A percentile compares a stretch with the other conserved stretches of the same genome.
phyloP scores from a whole-genome alignment of 805 yeast species.

The Brettanomyces custersianus region DNA sequence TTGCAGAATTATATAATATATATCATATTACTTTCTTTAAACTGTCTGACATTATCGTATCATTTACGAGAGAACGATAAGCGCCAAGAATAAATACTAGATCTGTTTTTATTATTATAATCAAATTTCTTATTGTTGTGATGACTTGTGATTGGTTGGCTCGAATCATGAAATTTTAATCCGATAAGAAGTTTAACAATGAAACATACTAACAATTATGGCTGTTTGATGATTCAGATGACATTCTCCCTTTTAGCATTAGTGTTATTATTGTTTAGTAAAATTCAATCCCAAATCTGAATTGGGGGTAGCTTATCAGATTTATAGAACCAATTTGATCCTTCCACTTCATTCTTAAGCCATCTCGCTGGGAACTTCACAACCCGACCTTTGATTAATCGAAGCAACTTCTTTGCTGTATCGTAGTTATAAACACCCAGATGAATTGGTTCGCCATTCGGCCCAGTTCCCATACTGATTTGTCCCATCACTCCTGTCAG shows the following conservation, averaged over 20 bases:
- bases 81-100: too few relatives aligned
- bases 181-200: not conserved
- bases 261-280: not conserved
- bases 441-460: constrained; percentile 2
- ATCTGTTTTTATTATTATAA: too few relatives aligned
- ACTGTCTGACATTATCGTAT: too few relatives aligned
- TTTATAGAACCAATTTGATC: constrained; percentile 91
- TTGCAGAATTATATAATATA: too few relatives aligned
- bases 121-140: too few relatives aligned
- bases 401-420: constrained; percentile 66
- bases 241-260: too few relatives aligned
- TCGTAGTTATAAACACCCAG: constrained; percentile 42
- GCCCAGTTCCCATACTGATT: constrained; percentile 2
- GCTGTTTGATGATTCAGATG: too few relatives aligned
- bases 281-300: constrained; percentile 68
- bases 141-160: not conserved
- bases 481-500: constrained; percentile 6
- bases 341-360: constrained; percentile 78
- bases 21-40: too few relatives aligned
- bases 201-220: not conserved
- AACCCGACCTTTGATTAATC: constrained; percentile 74
- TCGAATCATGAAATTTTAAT: not conserved
- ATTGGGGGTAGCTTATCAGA: constrained; percentile 92
- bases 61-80: too few relatives aligned
- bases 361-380: constrained; percentile 91